Evolutionary conservation across 805 yeast species (phyloP), one percentile per base, ranked within the genome.

Genomic region (Candida ponderosae): DNA sequence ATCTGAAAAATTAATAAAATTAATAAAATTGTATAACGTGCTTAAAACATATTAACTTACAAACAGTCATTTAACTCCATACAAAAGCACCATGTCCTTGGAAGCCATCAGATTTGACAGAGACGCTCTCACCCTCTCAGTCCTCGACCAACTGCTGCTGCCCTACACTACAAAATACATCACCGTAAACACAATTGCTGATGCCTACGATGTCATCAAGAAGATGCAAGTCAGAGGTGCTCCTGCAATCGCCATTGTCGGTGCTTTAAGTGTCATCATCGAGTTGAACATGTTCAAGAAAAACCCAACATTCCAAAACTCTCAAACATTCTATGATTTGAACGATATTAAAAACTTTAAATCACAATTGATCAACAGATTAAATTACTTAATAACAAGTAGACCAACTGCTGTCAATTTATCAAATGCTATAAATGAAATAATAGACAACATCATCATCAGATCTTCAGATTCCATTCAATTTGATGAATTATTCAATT

Each of bases 221-320:
- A 69, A 69, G 40, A 90, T 90, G 98, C 88, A 85, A 51, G 97
- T 94, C 5, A 72, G 98, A 56, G 98, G 98, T 29, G 98, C 98
- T 0, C 98, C 98, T 0, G 97, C 97, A 1, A 90, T 90, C 54
- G 97, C 97, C 43, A 85, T 90, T 40, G 97, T 90, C 3, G 97
- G 96, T 5, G 79, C 88, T 1, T 70, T 89, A 41, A 75, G 96
- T 2, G 72, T 90, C 4, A 80, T 85, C 2, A 77, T 83, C n/a
- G 96, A 90, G 46, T 59, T 76, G 4, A 61, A 60, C 39, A 50
- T 53, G 50, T 52, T 39, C 39, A 34, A 64, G 35, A 54, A 43
- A 27, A 46, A 41, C 23, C 57, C 55, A 2, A 42, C 51, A 4
- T 57, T 51, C 31, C 32, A 33, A 6, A 34, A 41, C 5, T 40